phyloP scores from a whole-genome alignment of 208 protist genomes.

The Leishmania turanica region DNA sequence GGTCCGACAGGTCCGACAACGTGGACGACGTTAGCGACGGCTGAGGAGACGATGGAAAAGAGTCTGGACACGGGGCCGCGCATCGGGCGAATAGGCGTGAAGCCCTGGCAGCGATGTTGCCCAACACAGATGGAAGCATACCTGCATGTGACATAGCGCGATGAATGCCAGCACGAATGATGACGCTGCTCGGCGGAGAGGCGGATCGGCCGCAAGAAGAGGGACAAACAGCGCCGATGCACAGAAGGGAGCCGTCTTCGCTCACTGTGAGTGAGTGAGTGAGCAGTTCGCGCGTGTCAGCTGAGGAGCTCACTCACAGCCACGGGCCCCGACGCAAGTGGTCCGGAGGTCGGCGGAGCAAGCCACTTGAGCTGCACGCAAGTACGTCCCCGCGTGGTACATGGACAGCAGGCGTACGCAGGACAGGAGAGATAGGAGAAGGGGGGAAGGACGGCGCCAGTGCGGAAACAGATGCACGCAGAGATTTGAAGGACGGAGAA shows the following conservation, averaged over 20 bases:
- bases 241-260: neutral
- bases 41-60: neutral
- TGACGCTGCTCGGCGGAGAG: neutral
- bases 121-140: slow-evolving; percentile 1
- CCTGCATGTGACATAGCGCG: neutral
- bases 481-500: neutral
- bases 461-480: neutral
- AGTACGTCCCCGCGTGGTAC: neutral
- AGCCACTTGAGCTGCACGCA: neutral
- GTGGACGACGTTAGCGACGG: neutral
- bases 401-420: neutral
- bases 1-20: slow-evolving; percentile 5
- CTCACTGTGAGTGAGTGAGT: neutral
- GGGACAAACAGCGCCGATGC: neutral
- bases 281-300: neutral
- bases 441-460: neutral
- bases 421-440: neutral
- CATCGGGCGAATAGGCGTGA: slow-evolving; percentile 4
- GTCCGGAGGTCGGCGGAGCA: neutral
- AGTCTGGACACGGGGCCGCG: neutral
- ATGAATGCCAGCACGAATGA: neutral
- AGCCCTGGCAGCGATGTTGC: slow-evolving; percentile 22
- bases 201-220: too few species aligned
- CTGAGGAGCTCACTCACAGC: neutral
- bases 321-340: neutral